phyloP scores from a whole-genome alignment of 2,329 filamentous ascomycete genomes.

The Ceratocystis colombiana region DNA sequence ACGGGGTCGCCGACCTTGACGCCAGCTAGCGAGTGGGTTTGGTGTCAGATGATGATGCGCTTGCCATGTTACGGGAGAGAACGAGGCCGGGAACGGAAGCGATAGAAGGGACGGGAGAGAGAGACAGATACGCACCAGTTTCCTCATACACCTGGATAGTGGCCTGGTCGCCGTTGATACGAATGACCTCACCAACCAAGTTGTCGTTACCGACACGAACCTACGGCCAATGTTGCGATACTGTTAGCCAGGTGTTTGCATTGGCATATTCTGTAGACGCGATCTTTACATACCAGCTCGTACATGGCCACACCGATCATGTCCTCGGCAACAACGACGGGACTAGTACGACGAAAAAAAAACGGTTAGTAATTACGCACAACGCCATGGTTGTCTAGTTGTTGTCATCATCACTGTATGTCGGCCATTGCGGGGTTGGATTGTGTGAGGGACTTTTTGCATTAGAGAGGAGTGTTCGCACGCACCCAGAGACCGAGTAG shows the following conservation, averaged over 20 bases:
- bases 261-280: not conserved
- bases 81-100: not conserved
- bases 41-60: not conserved
- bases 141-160: conserved; percentile 99
- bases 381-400: conserved; percentile 21
- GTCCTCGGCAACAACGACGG: conserved; percentile 93
- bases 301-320: conserved; percentile 99
- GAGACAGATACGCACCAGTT: conserved; percentile 57
- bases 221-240: conserved; percentile 36
- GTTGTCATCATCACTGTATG: not conserved
- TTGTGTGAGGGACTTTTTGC: conserved; percentile 25
- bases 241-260: conserved; percentile 14
- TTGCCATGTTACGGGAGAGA: not conserved
- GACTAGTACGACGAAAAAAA: conserved; percentile 40
- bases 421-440: conserved; percentile 23
- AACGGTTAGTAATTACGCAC: conserved; percentile 30
- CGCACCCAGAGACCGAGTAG: conserved; percentile 53
- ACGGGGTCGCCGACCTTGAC: conserved; percentile 95
- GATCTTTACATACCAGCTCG: conserved; percentile 63
- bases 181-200: conserved; percentile 94
- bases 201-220: conserved; percentile 86
- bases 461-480: conserved; percentile 29
- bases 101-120: conserved; percentile 12
- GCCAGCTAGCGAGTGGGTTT: conserved; percentile 51
- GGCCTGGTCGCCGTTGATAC: conserved; percentile 88